Base-by-base conservation (phyloP, 768 basidiomycete genomes). In the Dentipellis fragilis region DNA sequence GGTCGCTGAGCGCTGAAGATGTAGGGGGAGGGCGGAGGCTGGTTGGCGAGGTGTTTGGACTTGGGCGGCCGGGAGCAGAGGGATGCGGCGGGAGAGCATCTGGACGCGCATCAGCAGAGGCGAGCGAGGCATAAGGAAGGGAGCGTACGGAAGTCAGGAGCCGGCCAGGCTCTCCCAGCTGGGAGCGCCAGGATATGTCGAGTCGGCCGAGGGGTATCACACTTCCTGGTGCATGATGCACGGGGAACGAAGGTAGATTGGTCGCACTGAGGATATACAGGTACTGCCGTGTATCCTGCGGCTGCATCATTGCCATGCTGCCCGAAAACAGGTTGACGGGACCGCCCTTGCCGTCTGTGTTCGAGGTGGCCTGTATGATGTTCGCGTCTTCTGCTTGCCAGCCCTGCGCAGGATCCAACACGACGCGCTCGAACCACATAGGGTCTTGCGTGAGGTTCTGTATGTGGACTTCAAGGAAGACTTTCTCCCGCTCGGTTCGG, bases 131-230 rank as follows among this genome's bases (percentile, higher is more conserved):
- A n/a, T 46, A 37, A 48, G 29, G 21, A 2, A 11, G 10, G 5
- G 7, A 2, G 64, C 78, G 58, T 63, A 80, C 80, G 9, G 93
- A 93, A 2, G 93, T 95, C 34, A 94, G 72, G 1, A 97, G 74
- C 29, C 91, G 79, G 0, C 93, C 94, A 23, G 85, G 85, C 70
- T 94, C 90, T 9, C 90, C 90, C 60, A 85, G 86, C 3, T 81
- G 79, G 7, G 92, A 91, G 47, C 83, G 73, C 94, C 94, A 97
- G 11, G 82, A 80, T 47, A 97, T 85, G 65, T 96, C 92, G 21
- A 95, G 75, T 56, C 87, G 75, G n/a, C 93, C 93, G 3, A 96
- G 78, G 14, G 90, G 80, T 16, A 94, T 77, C 42, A 85, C 72
- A 21, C 77, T 77, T 2, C 94, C 94, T 0, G 89, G 85, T 1